Evolutionary conservation across 2,329 filamentous ascomycete genomes (phyloP), one percentile per base, ranked within the genome.

Genomic region (Clarireedia hainanense): DNA sequence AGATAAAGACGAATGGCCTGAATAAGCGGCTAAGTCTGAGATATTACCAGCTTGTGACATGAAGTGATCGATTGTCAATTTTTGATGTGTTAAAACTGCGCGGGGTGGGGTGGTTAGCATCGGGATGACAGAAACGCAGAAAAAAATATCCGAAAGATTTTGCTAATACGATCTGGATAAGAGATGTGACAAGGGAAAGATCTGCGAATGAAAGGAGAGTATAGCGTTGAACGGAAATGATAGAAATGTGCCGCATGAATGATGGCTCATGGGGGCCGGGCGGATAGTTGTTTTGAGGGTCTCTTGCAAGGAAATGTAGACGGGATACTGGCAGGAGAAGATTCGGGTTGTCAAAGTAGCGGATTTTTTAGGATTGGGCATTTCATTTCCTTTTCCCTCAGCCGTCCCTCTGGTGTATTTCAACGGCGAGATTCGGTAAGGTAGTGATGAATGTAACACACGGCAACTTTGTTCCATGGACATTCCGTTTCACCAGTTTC

Each of bases 31-130:
- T 58, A 68, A 57, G 57, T 69, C 66, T 65, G 66, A 65, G 55
- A 67, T 63, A 58, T 67, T 69, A 67, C 63, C 63, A 64, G 67
- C 61, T 69, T 68, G 67, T 57, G 68, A 65, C 68, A 70, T 70
- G 64, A 69, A 68, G 64, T 64, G 64, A 61, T 64, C 63, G 59
- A 65, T 58, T 43, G 61, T 39, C 48, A 65, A 57, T 47, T 57
- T 59, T 55, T 60, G 53, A 58, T 62, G 60, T 58, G 56, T 56
- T 52, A 66, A 64, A 59, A 64, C 66, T 68, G 52, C 48, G 51
- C 42, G 50, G 52, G 24, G 23, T 27, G 26, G 30, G 30, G 34
- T 58, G 50, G 60, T 66, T 60, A 66, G 64, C 49, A 58, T 50
- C 55, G 55, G 40, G 55, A 37, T 39, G 36, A 27, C 6, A n/a